Percentiles rank a stretch among this genome's conserved stretches.
phyloP scores from a whole-genome alignment of 345 rosid genomes.

The Pelargonium nanum region DNA sequence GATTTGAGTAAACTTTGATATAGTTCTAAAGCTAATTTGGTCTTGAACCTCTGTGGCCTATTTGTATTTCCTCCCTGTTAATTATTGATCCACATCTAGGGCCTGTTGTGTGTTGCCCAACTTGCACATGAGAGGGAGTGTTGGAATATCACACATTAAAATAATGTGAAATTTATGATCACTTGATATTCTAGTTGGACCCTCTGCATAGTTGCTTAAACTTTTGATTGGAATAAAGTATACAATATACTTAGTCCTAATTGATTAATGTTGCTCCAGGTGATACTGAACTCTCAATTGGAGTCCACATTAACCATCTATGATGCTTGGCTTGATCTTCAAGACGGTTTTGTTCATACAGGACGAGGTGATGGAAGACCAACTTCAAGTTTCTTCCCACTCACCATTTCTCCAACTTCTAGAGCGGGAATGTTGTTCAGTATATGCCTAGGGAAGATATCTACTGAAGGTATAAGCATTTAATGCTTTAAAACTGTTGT shows the following conservation, averaged over 20 bases:
- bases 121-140: no score
- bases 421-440: constrained; percentile 71
- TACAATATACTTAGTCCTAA: constrained; percentile 1
- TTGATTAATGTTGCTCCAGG: constrained; percentile 32
- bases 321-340: constrained; percentile 93
- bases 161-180: no score
- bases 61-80: no score
- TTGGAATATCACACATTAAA: no score
- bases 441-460: constrained; percentile 45
- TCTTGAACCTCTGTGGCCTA: no score
- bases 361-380: constrained; percentile 73
- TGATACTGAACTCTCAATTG: constrained; percentile 79
- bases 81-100: no score
- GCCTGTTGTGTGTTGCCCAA: no score
- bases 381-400: constrained; percentile 65
- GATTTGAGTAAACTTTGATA: no score
- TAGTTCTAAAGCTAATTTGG: no score
- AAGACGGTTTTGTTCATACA: constrained; percentile 74
- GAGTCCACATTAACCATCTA: constrained; percentile 67
- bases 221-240: no score
- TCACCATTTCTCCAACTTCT: constrained; percentile 65
- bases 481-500: background rate
- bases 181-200: no score
- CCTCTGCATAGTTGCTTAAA: no score
- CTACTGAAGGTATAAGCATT: constrained; percentile 36